Evolutionary conservation across 169 alveolate genomes (phyloP).

Genomic region (Eimeria nieschulzi): DNA sequence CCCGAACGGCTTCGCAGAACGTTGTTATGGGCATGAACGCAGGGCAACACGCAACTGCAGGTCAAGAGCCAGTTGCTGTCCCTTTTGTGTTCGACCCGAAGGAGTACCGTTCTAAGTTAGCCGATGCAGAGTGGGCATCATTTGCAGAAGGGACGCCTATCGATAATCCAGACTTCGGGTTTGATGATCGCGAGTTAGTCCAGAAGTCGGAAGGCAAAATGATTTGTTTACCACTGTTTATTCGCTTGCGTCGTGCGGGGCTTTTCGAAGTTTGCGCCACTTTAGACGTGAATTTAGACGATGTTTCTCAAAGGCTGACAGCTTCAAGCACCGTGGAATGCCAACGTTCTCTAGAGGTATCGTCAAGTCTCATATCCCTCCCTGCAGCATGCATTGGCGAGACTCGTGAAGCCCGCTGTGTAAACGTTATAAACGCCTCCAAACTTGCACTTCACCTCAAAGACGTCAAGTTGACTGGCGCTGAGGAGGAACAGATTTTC

Average conservation of each 20-base stretch:
- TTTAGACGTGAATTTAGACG: conserved; percentile 37
- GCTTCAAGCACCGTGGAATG: conserved; percentile 47
- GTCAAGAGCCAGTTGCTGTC: conserved; percentile 8
- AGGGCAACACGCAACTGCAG: conserved; percentile 5
- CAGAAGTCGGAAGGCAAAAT: not conserved
- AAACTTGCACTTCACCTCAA: conserved; percentile 15
- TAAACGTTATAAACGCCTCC: conserved; percentile 42
- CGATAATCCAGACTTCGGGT: not conserved
- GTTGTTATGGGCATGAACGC: not conserved
- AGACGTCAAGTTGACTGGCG: not conserved
- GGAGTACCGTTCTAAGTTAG: conserved; percentile 15
- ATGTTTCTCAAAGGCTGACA: conserved; percentile 45
- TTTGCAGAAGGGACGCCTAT: not conserved
- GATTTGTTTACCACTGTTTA: conserved; percentile 40
- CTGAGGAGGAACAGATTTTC: not conserved
- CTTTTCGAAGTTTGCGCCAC: conserved; percentile 41
- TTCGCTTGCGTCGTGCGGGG: conserved; percentile 65
- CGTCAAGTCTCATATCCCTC: conserved; percentile 21
- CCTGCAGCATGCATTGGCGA: conserved; percentile 27
- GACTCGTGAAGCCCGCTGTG: conserved; percentile 43
- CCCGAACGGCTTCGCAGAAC: too few species aligned
- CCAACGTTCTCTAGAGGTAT: conserved; percentile 27
- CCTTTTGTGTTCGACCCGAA: conserved; percentile 50
- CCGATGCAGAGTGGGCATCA: not conserved
- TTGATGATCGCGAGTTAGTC: not conserved